Evolutionary conservation across 176 grass and related monocot genomes (phyloP), one percentile per base, ranked within the genome.

Genomic region (Luzula sylvatica): DNA sequence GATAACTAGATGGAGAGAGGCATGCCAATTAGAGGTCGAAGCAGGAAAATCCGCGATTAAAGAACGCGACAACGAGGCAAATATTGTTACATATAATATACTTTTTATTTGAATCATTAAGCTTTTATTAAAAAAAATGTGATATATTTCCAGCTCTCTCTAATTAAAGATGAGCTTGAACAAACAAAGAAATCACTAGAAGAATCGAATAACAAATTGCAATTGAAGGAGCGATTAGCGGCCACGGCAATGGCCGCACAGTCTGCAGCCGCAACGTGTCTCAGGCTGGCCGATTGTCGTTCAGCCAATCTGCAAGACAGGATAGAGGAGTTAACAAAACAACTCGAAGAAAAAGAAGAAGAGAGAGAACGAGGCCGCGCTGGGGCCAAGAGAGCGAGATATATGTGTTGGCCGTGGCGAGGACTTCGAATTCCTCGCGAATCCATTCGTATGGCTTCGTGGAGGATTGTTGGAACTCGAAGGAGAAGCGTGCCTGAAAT

Each of bases 271-370:
- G 79, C 78, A 64, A 71, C 70, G 12, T 88, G 79, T 46, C 70
- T 88, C 66, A 78, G 61, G 55, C 72, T 95, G 56, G 76, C 83
- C 14, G 88, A 95, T 70, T 84, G 56, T 21, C 75, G 80, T 63
- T 75, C 76, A 11, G 76, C 72, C 8, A 61, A 65, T 20, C 58
- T 88, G 25, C 69, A 56, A 42, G 76, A 88, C 20, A 72, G 62
- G 60, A 88, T 88, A 61, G 83, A 88, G 70, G 80, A 88, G 28
- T 78, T 88, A 22, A 95, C 73, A 5, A 78, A 49, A 65, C 75
- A 88, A 75, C 60, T 85, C 2, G 79, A 95, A 20, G 46, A 78
- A 70, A 72, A 80, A 55, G 76, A 82, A 26, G 62, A 5, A 21
- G 50, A 42, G 44, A 25, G 30, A 56, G 67, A 52, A 68, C 78